Evolutionary conservation across 2,329 filamentous ascomycete genomes (phyloP).

Genomic region (Coleophoma eucalyptorum): DNA sequence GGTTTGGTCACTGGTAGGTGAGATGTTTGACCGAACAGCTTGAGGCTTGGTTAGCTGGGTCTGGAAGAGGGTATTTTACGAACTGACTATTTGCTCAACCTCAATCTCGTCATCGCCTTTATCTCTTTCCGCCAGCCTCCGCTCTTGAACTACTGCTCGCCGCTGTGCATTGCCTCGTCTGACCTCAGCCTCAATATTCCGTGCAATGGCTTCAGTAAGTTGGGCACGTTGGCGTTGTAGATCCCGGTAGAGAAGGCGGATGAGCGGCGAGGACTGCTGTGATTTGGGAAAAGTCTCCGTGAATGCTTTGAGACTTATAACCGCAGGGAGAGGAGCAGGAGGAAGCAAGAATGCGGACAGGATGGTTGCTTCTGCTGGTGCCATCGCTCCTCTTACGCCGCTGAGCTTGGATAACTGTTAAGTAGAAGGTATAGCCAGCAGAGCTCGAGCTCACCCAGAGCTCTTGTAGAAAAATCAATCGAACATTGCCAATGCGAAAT

Average conservation of each 20-base stretch:
- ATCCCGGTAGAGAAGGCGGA: slow-evolving; percentile 69
- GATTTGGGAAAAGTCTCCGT: slow-evolving; percentile 61
- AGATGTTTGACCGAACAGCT: slow-evolving; percentile 56
- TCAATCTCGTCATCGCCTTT: slow-evolving; percentile 61
- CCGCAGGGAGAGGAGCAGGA: slow-evolving; percentile 68
- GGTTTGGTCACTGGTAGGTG: slow-evolving; percentile 40
- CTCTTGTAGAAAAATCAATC: too few relatives aligned
- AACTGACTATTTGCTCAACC: slow-evolving; percentile 53
- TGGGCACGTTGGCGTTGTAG: slow-evolving; percentile 70
- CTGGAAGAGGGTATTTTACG: too few relatives aligned
- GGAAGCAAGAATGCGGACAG: slow-evolving; percentile 75
- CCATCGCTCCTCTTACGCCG: slow-evolving; percentile 44
- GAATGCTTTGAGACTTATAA: slow-evolving; percentile 73
- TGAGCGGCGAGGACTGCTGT: slow-evolving; percentile 9
- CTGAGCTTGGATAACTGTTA: too few relatives aligned
- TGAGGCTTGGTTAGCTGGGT: background rate
- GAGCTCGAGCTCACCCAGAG: background rate
- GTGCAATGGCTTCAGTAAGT: slow-evolving; percentile 63
- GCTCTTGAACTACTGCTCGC: slow-evolving; percentile 50
- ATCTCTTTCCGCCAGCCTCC: slow-evolving; percentile 47
- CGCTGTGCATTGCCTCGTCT: slow-evolving; percentile 55
- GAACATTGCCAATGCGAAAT: too few relatives aligned
- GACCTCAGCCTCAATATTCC: slow-evolving; percentile 62
- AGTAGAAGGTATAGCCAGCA: background rate
- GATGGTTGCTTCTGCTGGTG: slow-evolving; percentile 71